Percentiles rank a stretch among this genome's conserved stretches.
phyloP scores from a whole-genome alignment of 1,284 basidiomycete species.

The Cryptococcus wingfieldii region DNA sequence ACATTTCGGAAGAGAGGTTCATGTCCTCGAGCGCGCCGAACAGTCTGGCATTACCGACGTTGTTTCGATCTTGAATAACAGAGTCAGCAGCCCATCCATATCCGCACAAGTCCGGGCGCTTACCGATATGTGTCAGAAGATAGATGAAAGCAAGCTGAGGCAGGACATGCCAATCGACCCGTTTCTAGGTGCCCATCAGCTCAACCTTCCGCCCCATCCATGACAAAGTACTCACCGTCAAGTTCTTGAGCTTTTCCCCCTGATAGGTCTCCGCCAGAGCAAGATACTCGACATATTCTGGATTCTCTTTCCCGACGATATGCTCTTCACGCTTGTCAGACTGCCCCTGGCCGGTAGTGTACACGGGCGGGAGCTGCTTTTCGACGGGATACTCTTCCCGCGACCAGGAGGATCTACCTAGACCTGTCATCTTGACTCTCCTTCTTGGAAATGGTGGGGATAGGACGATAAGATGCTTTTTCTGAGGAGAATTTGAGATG shows the following conservation, averaged over 20 bases:
- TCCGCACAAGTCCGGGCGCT: background rate
- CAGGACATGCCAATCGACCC: slow-evolving; percentile 19
- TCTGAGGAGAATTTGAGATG: no score
- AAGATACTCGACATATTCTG: slow-evolving; percentile 27
- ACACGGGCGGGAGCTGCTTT: no score
- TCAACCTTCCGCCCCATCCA: background rate
- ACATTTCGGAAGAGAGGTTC: slow-evolving; percentile 5
- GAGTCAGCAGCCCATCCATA: background rate
- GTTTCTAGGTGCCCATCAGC: slow-evolving; percentile 3
- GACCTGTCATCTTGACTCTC: no score
- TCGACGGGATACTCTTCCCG: no score
- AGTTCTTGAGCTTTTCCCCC: slow-evolving; percentile 18
- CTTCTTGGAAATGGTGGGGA: no score
- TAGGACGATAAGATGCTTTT: no score
- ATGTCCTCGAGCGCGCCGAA: slow-evolving; percentile 1
- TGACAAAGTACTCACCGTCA: slow-evolving; percentile 18
- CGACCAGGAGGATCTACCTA: no score
- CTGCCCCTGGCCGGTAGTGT: no score
- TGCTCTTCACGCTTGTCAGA: background rate
- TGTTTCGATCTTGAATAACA: background rate
- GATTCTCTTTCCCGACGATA: background rate
- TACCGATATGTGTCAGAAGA: slow-evolving; percentile 15
- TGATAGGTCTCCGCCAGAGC: slow-evolving; percentile 16
- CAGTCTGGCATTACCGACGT: background rate
- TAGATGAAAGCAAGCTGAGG: slow-evolving; percentile 23